Conservation (phyloP, 23 red algal genomes). For the Gracilaria domingensis region DNA sequence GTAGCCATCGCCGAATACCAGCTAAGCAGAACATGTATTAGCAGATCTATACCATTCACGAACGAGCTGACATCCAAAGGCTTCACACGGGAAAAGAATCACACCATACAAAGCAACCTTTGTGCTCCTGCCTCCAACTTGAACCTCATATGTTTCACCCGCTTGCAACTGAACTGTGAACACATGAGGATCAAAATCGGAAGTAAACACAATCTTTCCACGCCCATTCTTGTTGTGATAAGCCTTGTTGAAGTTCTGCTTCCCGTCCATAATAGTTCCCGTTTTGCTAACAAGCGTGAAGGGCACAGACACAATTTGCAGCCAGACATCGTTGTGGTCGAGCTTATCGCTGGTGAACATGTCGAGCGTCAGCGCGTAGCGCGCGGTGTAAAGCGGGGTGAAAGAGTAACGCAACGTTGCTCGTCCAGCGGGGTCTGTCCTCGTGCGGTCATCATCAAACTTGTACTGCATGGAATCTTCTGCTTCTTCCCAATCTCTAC, state of each 20-base stretch:
- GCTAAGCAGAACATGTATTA: neutral
- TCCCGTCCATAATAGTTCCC: neutral
- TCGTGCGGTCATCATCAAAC: neutral
- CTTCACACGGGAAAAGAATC: slow-evolving; percentile 48
- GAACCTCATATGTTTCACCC: slow-evolving; percentile 18
- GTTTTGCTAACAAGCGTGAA: slow-evolving; percentile 36
- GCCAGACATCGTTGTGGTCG: slow-evolving; percentile 66
- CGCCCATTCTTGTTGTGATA: slow-evolving; percentile 67
- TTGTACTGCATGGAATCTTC: slow-evolving; percentile 13
- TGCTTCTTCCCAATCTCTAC: slow-evolving; percentile 34
- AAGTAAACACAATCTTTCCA: neutral
- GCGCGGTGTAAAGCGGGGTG: neutral
- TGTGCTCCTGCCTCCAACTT: slow-evolving; percentile 42
- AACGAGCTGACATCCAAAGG: neutral
- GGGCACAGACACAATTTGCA: slow-evolving; percentile 9
- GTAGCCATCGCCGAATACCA: neutral
- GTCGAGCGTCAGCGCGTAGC: slow-evolving; percentile 36
- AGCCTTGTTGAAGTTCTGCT: slow-evolving; percentile 26
- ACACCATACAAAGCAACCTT: slow-evolving; percentile 31
- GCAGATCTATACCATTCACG: neutral
- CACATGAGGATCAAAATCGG: slow-evolving; percentile 37
- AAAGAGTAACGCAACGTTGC: slow-evolving; percentile 32
- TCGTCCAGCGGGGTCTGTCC: neutral
- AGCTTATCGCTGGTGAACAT: slow-evolving; percentile 22
- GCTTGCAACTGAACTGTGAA: slow-evolving; percentile 17